Conservation (phyloP, 1,139 yeast genomes). For the Kurtzmaniella natalensis region DNA sequence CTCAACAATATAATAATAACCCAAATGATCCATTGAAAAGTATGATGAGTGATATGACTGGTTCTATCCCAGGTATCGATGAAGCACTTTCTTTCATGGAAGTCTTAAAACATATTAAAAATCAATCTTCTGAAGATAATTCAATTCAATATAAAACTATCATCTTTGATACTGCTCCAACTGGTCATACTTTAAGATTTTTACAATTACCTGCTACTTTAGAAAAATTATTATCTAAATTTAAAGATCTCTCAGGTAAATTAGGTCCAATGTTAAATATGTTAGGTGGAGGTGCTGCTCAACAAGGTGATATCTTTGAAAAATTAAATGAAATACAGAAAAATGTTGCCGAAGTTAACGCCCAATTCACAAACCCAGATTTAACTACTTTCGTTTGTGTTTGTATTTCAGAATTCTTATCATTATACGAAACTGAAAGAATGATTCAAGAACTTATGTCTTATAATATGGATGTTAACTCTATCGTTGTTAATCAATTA, state of each 20-base stretch:
- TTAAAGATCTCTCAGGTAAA: slow-evolving; percentile 78
- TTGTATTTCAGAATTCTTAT: slow-evolving; percentile 92
- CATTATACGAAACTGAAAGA: slow-evolving; percentile 94
- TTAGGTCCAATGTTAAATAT: slow-evolving; percentile 89
- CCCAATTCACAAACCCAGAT: slow-evolving; percentile 93
- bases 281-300: slow-evolving; percentile 60
- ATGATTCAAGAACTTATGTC: slow-evolving; percentile 93
- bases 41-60: slow-evolving; percentile 88
- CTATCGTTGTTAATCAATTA: slow-evolving; percentile 91
- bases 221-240: slow-evolving; percentile 80
- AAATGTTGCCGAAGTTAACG: slow-evolving; percentile 82
- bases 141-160: slow-evolving; percentile 70
- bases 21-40: slow-evolving; percentile 58
- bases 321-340: slow-evolving; percentile 81
- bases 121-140: slow-evolving; percentile 46
- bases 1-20: slow-evolving; percentile 51
- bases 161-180: slow-evolving; percentile 97
- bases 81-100: slow-evolving; percentile 98
- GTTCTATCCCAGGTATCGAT: slow-evolving; percentile 95
- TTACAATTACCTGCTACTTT: slow-evolving; percentile 89
- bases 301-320: slow-evolving; percentile 73
- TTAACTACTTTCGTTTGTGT: slow-evolving; percentile 95
- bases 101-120: slow-evolving; percentile 91
- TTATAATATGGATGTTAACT: slow-evolving; percentile 92
- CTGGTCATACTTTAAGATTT: slow-evolving; percentile 95